These are phyloP conservation scores for Plasmodium vinckei DNA, from an alignment of 169 alveolate species.

Conservation along the genomic window DNA sequence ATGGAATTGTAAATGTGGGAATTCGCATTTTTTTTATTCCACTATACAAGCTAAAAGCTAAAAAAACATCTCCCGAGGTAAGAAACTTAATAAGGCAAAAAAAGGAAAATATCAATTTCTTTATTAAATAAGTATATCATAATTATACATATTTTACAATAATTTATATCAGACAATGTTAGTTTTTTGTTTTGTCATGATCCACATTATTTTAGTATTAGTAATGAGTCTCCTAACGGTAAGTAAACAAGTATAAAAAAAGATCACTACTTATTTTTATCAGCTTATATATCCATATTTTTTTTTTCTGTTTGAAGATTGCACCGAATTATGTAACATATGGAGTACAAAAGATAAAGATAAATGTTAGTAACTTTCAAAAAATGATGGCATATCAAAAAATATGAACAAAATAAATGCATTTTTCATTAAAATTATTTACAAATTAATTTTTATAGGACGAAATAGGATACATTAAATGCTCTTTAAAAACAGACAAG, in stretches of 20 bases:
- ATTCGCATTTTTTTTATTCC: slow-evolving; percentile 78
- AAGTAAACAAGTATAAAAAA: slow-evolving; percentile 41
- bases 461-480: slow-evolving; percentile 30
- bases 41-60: slow-evolving; percentile 78
- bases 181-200: slow-evolving; percentile 77
- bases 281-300: neutral
- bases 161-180: slow-evolving; percentile 55
- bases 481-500: slow-evolving; percentile 70
- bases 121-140: neutral
- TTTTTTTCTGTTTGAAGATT: slow-evolving; percentile 15
- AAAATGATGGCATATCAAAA: neutral
- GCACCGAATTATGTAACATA: slow-evolving; percentile 64
- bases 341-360: slow-evolving; percentile 51
- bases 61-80: slow-evolving; percentile 84
- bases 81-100: neutral
- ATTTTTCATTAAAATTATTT: neutral
- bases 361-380: slow-evolving; percentile 32
- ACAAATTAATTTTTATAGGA: slow-evolving; percentile 21
- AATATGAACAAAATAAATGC: neutral
- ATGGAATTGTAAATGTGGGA: slow-evolving; percentile 83
- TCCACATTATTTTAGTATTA: slow-evolving; percentile 80
- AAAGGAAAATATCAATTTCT: neutral
- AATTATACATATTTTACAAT: neutral
- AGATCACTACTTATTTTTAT: neutral
- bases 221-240: slow-evolving; percentile 83